phyloP scores from a whole-genome alignment of 768 basidiomycete genomes.

The Tulasnella sp. region DNA sequence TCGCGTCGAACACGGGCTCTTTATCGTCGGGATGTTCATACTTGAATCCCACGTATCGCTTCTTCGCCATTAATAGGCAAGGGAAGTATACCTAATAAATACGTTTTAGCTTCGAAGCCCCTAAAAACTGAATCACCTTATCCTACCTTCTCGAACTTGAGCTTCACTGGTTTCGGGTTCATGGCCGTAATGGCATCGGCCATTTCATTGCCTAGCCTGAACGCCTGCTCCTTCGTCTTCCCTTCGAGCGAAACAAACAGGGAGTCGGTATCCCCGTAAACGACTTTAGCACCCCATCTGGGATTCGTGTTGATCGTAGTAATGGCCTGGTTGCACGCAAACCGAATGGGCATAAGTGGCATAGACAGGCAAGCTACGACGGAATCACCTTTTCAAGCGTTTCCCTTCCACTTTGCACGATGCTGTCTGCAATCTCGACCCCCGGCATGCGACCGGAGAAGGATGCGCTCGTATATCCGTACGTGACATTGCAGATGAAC shows the following conservation, averaged over 20 bases:
- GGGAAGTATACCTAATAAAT: constrained; percentile 76
- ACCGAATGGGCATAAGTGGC: too few relatives aligned
- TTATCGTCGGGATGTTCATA: constrained; percentile 76
- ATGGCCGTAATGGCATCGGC: constrained; percentile 74
- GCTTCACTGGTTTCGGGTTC: constrained; percentile 86
- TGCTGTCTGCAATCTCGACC: constrained; percentile 95
- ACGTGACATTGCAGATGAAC: constrained; percentile 88
- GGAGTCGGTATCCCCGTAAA: constrained; percentile 98
- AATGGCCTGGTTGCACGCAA: constrained; percentile 59
- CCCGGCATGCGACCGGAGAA: constrained; percentile 97
- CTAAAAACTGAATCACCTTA: background rate
- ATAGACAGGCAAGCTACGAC: too few relatives aligned
- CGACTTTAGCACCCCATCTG: constrained; percentile 87
- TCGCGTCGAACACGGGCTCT: constrained; percentile 84
- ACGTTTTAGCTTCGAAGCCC: background rate
- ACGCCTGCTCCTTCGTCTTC: constrained; percentile 88
- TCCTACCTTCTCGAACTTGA: constrained; percentile 93
- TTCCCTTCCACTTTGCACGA: constrained; percentile 93
- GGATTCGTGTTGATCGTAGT: constrained; percentile 60
- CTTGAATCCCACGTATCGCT: constrained; percentile 96
- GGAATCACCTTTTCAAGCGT: constrained; percentile 83
- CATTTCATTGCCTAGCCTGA: constrained; percentile 87
- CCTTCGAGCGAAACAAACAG: constrained; percentile 88
- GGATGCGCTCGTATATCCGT: constrained; percentile 91
- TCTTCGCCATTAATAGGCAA: constrained; percentile 94